Evolutionary conservation across 208 protist genomes (phyloP).

Genomic region (Angomonas deanei): DNA sequence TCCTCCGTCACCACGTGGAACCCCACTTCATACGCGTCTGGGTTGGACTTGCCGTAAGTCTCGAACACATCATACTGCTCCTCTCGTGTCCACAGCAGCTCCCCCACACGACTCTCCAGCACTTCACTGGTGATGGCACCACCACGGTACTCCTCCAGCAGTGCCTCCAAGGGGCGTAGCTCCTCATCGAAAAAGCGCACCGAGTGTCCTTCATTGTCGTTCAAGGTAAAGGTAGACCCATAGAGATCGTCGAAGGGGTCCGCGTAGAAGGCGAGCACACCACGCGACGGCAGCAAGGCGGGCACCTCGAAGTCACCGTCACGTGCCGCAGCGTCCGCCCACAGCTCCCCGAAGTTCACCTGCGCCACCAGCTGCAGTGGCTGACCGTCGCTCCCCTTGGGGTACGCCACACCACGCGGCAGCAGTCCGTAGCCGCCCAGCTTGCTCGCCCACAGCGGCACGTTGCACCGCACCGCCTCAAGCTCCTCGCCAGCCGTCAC

Average conservation of each 20-base stretch:
- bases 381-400: constrained; percentile 3
- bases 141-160: not conserved
- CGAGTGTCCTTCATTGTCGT: not conserved
- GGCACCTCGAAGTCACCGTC: not conserved
- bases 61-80: constrained; percentile 18
- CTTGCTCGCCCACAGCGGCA: constrained; percentile 21
- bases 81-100: constrained; percentile 17
- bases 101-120: constrained; percentile 1
- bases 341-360: constrained; percentile 21
- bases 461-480: not conserved
- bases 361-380: constrained; percentile 17
- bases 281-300: constrained; percentile 7
- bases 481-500: not conserved
- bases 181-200: constrained; percentile 20
- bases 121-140: not conserved
- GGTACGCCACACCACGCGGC: constrained; percentile 11
- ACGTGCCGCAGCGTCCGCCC: not conserved
- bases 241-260: constrained; percentile 20
- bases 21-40: no score
- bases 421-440: constrained; percentile 19
- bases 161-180: constrained; percentile 4
- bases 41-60: no score
- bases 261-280: constrained; percentile 17
- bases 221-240: constrained; percentile 8
- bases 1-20: not conserved